Conservation (phyloP, 78 protist genomes). For the Isochrysis galbana region DNA sequence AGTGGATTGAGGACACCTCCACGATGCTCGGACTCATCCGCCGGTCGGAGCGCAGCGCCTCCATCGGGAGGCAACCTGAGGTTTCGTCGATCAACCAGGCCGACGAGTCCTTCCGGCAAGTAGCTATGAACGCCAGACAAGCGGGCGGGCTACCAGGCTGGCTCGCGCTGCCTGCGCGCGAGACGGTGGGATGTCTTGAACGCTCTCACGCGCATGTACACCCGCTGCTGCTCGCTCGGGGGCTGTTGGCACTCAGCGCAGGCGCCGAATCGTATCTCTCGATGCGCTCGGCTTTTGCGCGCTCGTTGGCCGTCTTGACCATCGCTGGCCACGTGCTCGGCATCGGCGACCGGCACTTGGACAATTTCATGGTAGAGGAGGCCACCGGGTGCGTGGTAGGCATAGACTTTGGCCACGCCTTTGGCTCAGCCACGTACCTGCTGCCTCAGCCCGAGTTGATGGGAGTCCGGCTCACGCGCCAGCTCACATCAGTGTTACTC, state of each 20-base stretch:
- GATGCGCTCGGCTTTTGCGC: conserved; percentile 61
- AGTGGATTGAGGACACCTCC: conserved; percentile 80
- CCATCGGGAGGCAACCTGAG: background rate
- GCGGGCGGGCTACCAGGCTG: background rate
- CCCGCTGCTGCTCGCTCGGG: conserved; percentile 47
- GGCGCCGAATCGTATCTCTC: conserved; percentile 66
- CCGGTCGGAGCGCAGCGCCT: background rate
- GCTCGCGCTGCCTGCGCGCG: background rate
- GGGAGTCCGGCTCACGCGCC: conserved; percentile 88
- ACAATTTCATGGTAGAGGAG: conserved; percentile 26
- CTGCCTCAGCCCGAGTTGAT: conserved; percentile 91
- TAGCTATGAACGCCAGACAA: too few relatives aligned
- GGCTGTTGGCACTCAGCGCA: conserved; percentile 50
- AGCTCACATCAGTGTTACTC: conserved; percentile 27
- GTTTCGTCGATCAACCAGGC: too few relatives aligned
- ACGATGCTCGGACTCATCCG: conserved; percentile 63
- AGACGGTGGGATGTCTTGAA: background rate
- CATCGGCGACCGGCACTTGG: conserved; percentile 94
- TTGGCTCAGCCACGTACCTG: conserved; percentile 85
- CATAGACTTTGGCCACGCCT: conserved; percentile 97
- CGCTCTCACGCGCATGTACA: conserved; percentile 29
- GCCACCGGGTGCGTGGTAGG: conserved; percentile 74
- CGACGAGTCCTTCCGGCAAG: too few relatives aligned
- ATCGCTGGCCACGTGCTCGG: conserved; percentile 77
- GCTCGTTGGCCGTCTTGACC: conserved; percentile 69